Conservation (phyloP, 768 basidiomycete genomes). For the Leucocoprinus sp. region DNA sequence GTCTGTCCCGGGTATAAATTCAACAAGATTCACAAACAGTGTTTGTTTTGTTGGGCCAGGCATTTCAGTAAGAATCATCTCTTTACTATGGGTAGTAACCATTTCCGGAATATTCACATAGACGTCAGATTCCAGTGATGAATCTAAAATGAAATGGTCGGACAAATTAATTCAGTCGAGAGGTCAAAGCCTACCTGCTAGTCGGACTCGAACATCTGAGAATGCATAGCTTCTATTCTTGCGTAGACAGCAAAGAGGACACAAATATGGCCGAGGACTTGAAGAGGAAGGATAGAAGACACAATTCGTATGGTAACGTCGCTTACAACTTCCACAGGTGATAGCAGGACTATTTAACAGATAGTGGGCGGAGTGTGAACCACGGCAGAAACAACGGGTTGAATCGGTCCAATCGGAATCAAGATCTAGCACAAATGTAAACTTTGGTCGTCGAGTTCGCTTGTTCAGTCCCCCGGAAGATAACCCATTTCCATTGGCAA, state of each 20-base stretch:
- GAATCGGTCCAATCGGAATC: conserved; percentile 68
- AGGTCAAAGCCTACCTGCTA: conserved; percentile 30
- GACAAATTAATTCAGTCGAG: conserved; percentile 2
- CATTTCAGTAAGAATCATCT: conserved; percentile 62
- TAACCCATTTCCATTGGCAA: conserved; percentile 3
- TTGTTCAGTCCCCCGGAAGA: conserved; percentile 32
- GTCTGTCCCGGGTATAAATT: conserved; percentile 46
- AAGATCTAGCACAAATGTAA: conserved; percentile 70
- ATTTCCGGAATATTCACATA: conserved; percentile 71
- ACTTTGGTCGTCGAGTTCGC: conserved; percentile 44
- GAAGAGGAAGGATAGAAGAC: conserved; percentile 53
- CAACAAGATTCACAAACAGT: conserved; percentile 66
- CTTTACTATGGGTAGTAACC: conserved; percentile 66
- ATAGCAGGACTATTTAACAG: conserved; percentile 54
- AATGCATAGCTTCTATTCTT: conserved; percentile 65
- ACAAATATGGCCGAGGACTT: conserved; percentile 31
- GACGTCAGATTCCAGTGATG: conserved; percentile 31
- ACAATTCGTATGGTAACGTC: conserved; percentile 64
- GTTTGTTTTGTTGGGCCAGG: conserved; percentile 56
- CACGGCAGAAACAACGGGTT: conserved; percentile 77
- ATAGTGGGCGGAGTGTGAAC: conserved; percentile 54
- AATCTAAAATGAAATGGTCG: conserved; percentile 5
- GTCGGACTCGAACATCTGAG: conserved; percentile 69
- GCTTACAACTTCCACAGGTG: conserved; percentile 58
- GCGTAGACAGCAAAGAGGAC: conserved; percentile 71